These are phyloP conservation scores for Oenanthe sinensis DNA, from an alignment of 129 eudicot species.

Conservation along the genomic window DNA sequence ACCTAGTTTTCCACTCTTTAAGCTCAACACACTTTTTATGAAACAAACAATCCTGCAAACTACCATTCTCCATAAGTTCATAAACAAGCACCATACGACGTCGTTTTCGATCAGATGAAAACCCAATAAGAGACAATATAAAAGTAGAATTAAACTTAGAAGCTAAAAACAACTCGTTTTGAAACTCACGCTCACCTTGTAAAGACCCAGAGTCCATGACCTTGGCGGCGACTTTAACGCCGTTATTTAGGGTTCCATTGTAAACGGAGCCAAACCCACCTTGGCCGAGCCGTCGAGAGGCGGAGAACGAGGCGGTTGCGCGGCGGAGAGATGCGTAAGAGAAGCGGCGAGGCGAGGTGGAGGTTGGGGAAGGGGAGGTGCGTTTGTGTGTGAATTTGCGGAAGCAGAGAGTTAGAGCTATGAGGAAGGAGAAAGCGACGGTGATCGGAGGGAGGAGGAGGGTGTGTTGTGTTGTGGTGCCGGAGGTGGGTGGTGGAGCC, in stretches of 20 bases:
- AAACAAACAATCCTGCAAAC: slow-evolving; percentile 81
- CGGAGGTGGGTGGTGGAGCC: slow-evolving; percentile 24
- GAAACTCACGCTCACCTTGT: slow-evolving; percentile 94
- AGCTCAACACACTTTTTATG: slow-evolving; percentile 54
- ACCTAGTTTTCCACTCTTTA: slow-evolving; percentile 51
- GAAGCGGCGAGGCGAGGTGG: slow-evolving; percentile 55
- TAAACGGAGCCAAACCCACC: slow-evolving; percentile 93
- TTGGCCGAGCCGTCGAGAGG: slow-evolving; percentile 75
- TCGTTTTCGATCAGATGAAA: slow-evolving; percentile 56
- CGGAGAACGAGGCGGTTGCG: slow-evolving; percentile 70
- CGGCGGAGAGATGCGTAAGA: slow-evolving; percentile 72
- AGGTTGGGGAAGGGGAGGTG: slow-evolving; percentile 44
- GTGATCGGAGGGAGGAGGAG: slow-evolving; percentile 31
- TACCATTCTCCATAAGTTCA: slow-evolving; percentile 81
- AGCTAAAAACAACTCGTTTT: slow-evolving; percentile 79
- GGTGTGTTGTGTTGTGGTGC: slow-evolving; percentile 17
- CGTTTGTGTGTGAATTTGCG: slow-evolving; percentile 56
- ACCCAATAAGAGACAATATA: slow-evolving; percentile 54
- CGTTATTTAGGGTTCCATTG: slow-evolving; percentile 39
- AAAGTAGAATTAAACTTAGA: slow-evolving; percentile 45
- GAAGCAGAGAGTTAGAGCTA: slow-evolving; percentile 59
- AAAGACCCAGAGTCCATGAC: slow-evolving; percentile 85
- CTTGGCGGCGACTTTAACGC: slow-evolving; percentile 54
- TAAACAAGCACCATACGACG: slow-evolving; percentile 79
- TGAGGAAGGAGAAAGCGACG: slow-evolving; percentile 47